A percentile compares a stretch with the other conserved stretches of the same genome.
Conservation (phyloP, 2,329 filamentous ascomycete genomes). For the Phyllosticta citriasiana region DNA sequence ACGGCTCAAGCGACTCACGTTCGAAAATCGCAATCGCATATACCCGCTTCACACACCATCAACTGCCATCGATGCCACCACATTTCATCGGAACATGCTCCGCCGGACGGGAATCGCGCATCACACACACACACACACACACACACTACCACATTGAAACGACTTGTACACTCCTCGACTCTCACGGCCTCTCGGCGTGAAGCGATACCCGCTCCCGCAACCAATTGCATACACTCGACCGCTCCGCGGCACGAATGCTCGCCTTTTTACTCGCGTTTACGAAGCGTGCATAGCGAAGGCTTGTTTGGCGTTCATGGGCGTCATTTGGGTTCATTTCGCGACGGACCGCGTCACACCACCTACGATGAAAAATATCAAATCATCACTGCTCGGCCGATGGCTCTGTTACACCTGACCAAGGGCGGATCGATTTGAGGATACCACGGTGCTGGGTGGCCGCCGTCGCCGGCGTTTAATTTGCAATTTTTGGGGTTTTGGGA, state of each 20-base stretch:
- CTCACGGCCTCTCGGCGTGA: neutral
- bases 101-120: neutral
- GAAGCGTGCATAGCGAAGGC: constrained; percentile 11
- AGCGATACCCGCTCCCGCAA: neutral
- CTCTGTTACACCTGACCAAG: neutral
- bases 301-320: constrained; percentile 3
- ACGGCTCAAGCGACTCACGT: neutral
- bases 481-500: neutral
- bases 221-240: neutral
- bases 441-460: neutral
- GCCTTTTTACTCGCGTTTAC: constrained; percentile 8
- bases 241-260: neutral
- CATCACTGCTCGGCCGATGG: no score
- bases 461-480: neutral
- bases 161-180: neutral
- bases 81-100: neutral
- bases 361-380: neutral
- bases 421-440: neutral
- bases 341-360: neutral
- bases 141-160: neutral
- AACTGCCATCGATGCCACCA: neutral
- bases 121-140: neutral
- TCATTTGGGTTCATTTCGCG: constrained; percentile 1
- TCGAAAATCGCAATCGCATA: neutral
- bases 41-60: neutral